phyloP scores from a whole-genome alignment of 306 rosid genomes.

The Vicia sativa region DNA sequence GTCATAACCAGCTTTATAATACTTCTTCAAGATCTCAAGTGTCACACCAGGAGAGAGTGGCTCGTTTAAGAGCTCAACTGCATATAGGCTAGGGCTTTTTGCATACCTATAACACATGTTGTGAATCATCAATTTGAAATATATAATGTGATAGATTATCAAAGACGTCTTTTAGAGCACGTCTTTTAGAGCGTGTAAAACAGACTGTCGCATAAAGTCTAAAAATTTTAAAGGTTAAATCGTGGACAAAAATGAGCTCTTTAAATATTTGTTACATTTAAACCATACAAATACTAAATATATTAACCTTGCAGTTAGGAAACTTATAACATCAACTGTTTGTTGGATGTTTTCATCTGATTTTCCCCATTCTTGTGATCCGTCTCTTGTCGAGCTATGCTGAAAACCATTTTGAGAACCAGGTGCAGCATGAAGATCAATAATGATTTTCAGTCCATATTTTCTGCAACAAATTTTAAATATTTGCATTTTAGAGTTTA shows the following conservation, averaged over 20 bases:
- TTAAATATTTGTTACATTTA: too few species aligned
- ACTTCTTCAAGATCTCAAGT: slow-evolving; percentile 52
- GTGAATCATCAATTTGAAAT: too few species aligned
- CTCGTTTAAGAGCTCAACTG: slow-evolving; percentile 77
- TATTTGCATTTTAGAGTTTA: neutral
- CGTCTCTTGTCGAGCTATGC: slow-evolving; percentile 72
- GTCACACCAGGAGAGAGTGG: slow-evolving; percentile 62
- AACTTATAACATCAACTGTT: slow-evolving; percentile 68
- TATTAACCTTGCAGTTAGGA: slow-evolving; percentile 66
- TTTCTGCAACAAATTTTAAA: slow-evolving; percentile 43
- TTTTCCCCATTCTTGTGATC: slow-evolving; percentile 72
- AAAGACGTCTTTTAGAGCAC: too few species aligned
- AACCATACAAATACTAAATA: too few species aligned
- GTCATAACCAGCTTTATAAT: slow-evolving; percentile 63
- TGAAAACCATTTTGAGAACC: slow-evolving; percentile 74
- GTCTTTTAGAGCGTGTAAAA: too few species aligned
- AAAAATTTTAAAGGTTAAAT: too few species aligned
- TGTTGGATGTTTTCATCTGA: slow-evolving; percentile 59
- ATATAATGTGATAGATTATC: too few species aligned
- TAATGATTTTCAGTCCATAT: slow-evolving; percentile 65
- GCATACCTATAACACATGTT: slow-evolving; percentile 51
- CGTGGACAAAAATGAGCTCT: too few species aligned
- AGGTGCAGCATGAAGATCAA: slow-evolving; percentile 87
- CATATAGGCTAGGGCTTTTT: slow-evolving; percentile 58
- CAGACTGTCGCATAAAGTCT: too few species aligned